phyloP scores from a whole-genome alignment of 2,329 filamentous ascomycete species.

The Penicillium thymicola region DNA sequence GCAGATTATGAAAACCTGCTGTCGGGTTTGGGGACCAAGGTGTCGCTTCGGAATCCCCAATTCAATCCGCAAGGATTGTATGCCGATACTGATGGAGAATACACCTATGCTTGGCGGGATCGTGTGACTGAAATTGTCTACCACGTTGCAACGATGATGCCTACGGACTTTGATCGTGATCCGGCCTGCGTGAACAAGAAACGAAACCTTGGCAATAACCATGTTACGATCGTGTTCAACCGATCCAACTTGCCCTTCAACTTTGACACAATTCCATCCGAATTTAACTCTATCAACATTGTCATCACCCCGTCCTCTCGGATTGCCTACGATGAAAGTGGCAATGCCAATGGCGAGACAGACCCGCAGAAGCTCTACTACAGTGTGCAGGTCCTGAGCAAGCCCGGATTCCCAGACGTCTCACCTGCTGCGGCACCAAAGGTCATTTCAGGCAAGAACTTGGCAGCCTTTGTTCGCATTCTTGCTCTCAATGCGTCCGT shows the following conservation, averaged over 20 bases:
- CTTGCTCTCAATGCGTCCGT: slow-evolving; percentile 90
- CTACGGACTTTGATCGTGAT: slow-evolving; percentile 74
- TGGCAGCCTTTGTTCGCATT: slow-evolving; percentile 82
- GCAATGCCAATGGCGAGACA: slow-evolving; percentile 33
- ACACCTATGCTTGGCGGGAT: slow-evolving; percentile 91
- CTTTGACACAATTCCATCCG: slow-evolving; percentile 88
- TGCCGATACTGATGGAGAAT: slow-evolving; percentile 76
- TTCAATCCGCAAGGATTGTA: slow-evolving; percentile 95
- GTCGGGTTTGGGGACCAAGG: slow-evolving; percentile 74
- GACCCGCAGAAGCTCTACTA: slow-evolving; percentile 61
- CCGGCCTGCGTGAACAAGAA: slow-evolving; percentile 81
- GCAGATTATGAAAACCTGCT: slow-evolving; percentile 85
- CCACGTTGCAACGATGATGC: slow-evolving; percentile 97
- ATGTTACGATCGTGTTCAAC: slow-evolving; percentile 97
- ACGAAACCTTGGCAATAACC: slow-evolving; percentile 93
- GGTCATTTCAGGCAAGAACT: slow-evolving; percentile 75
- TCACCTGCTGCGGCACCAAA: slow-evolving; percentile 87
- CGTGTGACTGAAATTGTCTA: slow-evolving; percentile 93
- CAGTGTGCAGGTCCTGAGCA: slow-evolving; percentile 83
- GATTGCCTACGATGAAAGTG: slow-evolving; percentile 34
- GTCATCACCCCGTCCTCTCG: slow-evolving; percentile 76
- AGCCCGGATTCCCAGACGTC: slow-evolving; percentile 84
- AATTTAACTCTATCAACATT: slow-evolving; percentile 97
- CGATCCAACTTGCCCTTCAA: slow-evolving; percentile 85
- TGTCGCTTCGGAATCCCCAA: slow-evolving; percentile 73